These are phyloP conservation scores for Helicostylum pulchrum DNA, from an alignment of 192 early-diverging fungal genomes.

Conservation along the genomic window DNA sequence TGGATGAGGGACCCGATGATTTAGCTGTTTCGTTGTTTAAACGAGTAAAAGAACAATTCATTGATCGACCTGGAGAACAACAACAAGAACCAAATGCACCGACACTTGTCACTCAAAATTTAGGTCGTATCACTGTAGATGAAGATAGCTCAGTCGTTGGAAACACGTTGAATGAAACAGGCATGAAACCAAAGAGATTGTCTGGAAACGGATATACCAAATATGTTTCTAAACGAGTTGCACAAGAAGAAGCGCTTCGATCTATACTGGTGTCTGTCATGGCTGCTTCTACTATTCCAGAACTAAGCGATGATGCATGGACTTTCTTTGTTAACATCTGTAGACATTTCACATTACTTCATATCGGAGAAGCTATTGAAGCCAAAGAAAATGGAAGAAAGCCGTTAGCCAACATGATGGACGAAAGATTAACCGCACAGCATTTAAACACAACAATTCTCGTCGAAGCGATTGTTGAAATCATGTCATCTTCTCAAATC, in stretches of 20 bases:
- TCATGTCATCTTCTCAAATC: slow-evolving; percentile 64
- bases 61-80: not conserved
- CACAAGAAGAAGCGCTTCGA: slow-evolving; percentile 62
- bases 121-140: slow-evolving; percentile 26
- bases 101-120: too few species aligned
- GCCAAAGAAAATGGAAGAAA: slow-evolving; percentile 43
- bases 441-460: slow-evolving; percentile 64
- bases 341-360: slow-evolving; percentile 73
- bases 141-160: slow-evolving; percentile 45
- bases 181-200: slow-evolving; percentile 30
- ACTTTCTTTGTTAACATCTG: slow-evolving; percentile 60
- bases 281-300: slow-evolving; percentile 54
- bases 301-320: slow-evolving; percentile 60
- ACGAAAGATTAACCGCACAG: slow-evolving; percentile 44
- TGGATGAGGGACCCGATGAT: slow-evolving; percentile 51
- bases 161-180: slow-evolving; percentile 10
- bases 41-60: slow-evolving; percentile 34
- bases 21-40: slow-evolving; percentile 39
- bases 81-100: too few species aligned
- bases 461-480: slow-evolving; percentile 72
- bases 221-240: slow-evolving; percentile 47
- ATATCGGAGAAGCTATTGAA: slow-evolving; percentile 65
- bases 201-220: slow-evolving; percentile 27
- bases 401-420: slow-evolving; percentile 42
- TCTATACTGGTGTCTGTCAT: slow-evolving; percentile 64